Percentiles rank a stretch among this genome's conserved stretches.
Conservation (phyloP, 768 basidiomycete species). For the Porphyrellus cyaneotinctus region DNA sequence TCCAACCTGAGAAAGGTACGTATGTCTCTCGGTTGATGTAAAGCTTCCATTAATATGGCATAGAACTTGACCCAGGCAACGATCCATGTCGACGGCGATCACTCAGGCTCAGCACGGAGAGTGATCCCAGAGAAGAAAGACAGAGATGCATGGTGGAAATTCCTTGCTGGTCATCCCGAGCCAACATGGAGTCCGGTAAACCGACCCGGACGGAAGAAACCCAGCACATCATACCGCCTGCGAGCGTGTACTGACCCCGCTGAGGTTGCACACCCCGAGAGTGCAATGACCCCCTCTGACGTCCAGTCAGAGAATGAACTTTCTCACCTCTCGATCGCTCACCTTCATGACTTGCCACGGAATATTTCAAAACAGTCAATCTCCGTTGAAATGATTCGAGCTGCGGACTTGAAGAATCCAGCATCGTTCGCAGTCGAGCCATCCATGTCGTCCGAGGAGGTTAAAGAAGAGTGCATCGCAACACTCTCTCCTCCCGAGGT, state of each 20-base stretch:
- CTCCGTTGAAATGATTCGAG: not conserved
- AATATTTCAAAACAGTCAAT: not conserved
- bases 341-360: not conserved
- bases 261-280: not conserved
- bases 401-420: not conserved
- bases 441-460: not conserved
- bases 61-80: constrained; percentile 70
- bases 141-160: constrained; percentile 78
- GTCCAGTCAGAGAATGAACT: constrained; percentile 1
- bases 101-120: constrained; percentile 21
- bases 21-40: not conserved
- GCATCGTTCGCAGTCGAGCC: not conserved
- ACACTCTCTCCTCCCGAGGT: constrained; percentile 48
- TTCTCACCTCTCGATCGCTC: not conserved
- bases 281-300: not conserved
- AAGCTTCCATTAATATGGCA: constrained; percentile 4
- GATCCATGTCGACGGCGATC: constrained; percentile 28
- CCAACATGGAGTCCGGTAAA: constrained; percentile 55
- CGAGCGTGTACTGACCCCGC: constrained; percentile 35
- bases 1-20: constrained; percentile 57
- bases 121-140: constrained; percentile 67
- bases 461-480: not conserved
- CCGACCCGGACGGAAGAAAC: constrained; percentile 12
- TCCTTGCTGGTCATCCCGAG: constrained; percentile 63
- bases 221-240: constrained; percentile 23